Percentiles rank a stretch among this genome's conserved stretches.
Conservation (phyloP, 1,284 basidiomycete genomes). For the Heterobasidion irregulare region DNA sequence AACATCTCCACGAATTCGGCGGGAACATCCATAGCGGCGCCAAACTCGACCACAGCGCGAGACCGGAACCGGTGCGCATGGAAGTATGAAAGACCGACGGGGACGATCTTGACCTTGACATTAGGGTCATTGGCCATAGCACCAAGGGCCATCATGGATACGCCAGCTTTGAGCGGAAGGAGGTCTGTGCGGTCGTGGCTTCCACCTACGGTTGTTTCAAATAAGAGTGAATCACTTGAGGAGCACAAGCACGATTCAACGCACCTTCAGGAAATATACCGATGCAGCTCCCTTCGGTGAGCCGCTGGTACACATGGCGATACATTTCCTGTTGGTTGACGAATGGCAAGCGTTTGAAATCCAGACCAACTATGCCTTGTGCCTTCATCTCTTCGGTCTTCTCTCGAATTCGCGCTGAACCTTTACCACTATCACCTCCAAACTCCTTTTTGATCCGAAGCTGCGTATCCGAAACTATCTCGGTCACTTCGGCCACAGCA, state of each 20-base stretch:
- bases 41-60: slow-evolving; percentile 95
- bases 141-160: slow-evolving; percentile 96
- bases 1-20: slow-evolving; percentile 83
- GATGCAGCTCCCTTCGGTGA: slow-evolving; percentile 85
- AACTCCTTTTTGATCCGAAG: slow-evolving; percentile 86
- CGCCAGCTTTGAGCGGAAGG: slow-evolving; percentile 91
- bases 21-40: slow-evolving; percentile 85
- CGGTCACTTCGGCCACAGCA: slow-evolving; percentile 76
- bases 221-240: background rate
- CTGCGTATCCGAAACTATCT: slow-evolving; percentile 87
- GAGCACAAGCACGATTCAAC: slow-evolving; percentile 7
- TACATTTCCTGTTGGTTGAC: slow-evolving; percentile 96
- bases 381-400: slow-evolving; percentile 49
- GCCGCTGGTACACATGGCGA: slow-evolving; percentile 82
- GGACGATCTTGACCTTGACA: slow-evolving; percentile 86
- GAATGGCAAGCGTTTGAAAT: slow-evolving; percentile 76
- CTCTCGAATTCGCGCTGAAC: slow-evolving; percentile 62
- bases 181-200: slow-evolving; percentile 96
- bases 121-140: slow-evolving; percentile 91
- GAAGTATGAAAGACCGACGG: slow-evolving; percentile 93
- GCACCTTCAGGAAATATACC: slow-evolving; percentile 96
- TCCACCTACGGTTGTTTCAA: slow-evolving; percentile 50
- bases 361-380: slow-evolving; percentile 51
- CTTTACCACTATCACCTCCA: slow-evolving; percentile 74
- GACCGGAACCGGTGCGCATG: slow-evolving; percentile 94